Evolutionary conservation across 2,329 filamentous ascomycete genomes (phyloP).

Genomic region (Cordyceps cateniannulata): DNA sequence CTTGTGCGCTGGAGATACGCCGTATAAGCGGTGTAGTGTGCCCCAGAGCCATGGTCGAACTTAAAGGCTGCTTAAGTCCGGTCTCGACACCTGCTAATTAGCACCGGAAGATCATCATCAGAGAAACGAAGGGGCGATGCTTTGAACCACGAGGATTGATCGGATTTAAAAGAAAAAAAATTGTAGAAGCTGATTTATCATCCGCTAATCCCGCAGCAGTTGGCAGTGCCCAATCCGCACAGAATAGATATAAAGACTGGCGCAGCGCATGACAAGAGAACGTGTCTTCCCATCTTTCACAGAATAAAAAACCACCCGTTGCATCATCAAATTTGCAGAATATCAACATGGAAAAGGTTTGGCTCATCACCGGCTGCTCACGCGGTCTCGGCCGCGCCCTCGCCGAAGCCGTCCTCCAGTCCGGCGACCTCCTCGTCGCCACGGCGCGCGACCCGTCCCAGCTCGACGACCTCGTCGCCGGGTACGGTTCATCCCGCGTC

Average conservation of each 20-base stretch:
- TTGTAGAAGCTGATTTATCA: neutral
- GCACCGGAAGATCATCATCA: neutral
- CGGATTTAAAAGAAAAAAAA: neutral
- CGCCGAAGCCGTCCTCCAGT: conserved; percentile 29
- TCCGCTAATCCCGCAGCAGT: neutral
- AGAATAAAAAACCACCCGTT: neutral
- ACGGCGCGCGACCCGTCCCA: conserved; percentile 34
- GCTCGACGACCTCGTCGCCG: conserved; percentile 28
- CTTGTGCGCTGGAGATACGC: neutral
- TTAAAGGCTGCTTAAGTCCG: conserved; percentile 2
- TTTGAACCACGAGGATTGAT: neutral
- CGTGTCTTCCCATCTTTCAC: neutral
- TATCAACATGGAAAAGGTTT: conserved; percentile 26
- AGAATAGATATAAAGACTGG: neutral
- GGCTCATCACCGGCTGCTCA: conserved; percentile 43
- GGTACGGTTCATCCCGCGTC: conserved; percentile 35
- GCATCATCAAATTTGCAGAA: neutral
- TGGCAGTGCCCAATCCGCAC: too few relatives aligned
- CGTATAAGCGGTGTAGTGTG: neutral
- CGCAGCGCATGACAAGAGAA: neutral
- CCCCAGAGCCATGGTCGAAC: neutral
- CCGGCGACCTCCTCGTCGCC: conserved; percentile 37
- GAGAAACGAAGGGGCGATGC: neutral
- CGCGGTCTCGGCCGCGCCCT: conserved; percentile 40
- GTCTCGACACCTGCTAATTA: neutral